A percentile compares a stretch with the other conserved stretches of the same genome.
phyloP scores from a whole-genome alignment of 140 eudicot genomes.

The Anethum foeniculum region DNA sequence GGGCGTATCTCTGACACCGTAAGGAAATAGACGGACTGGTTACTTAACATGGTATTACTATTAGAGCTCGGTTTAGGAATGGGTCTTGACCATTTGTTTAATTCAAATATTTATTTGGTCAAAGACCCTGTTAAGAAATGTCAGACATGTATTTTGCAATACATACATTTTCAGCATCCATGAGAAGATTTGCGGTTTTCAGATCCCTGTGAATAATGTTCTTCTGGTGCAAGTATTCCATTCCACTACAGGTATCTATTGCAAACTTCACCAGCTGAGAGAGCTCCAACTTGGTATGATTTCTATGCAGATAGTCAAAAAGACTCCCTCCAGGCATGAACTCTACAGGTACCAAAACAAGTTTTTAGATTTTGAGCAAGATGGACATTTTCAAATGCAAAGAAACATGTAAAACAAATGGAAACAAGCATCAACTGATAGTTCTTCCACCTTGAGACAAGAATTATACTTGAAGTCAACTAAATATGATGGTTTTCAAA shows the following conservation, averaged over 20 bases:
- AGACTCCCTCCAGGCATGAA: conserved; percentile 95
- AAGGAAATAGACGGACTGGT: too few species aligned
- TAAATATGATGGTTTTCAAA: neutral
- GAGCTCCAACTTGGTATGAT: conserved; percentile 40
- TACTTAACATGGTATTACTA: too few species aligned
- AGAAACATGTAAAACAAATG: neutral
- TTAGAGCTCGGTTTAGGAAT: too few species aligned
- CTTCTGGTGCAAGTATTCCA: conserved; percentile 82
- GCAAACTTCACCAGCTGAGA: conserved; percentile 68
- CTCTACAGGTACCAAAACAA: conserved; percentile 35
- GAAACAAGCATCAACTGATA: neutral
- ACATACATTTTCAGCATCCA: conserved; percentile 61
- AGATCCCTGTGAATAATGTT: conserved; percentile 87
- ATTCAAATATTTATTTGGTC: too few species aligned
- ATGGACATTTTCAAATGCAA: neutral
- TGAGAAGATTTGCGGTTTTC: conserved; percentile 86
- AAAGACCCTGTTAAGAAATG: too few species aligned
- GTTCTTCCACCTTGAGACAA: neutral
- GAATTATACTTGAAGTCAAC: neutral
- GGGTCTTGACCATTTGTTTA: too few species aligned
- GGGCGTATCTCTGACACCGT: too few species aligned
- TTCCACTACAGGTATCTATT: conserved; percentile 76
- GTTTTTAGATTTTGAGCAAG: neutral
- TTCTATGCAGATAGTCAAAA: conserved; percentile 64
- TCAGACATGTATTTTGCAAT: neutral